Evolutionary conservation across 352 stramenopile genomes (phyloP).

Genomic region (Pythium phragmitis): DNA sequence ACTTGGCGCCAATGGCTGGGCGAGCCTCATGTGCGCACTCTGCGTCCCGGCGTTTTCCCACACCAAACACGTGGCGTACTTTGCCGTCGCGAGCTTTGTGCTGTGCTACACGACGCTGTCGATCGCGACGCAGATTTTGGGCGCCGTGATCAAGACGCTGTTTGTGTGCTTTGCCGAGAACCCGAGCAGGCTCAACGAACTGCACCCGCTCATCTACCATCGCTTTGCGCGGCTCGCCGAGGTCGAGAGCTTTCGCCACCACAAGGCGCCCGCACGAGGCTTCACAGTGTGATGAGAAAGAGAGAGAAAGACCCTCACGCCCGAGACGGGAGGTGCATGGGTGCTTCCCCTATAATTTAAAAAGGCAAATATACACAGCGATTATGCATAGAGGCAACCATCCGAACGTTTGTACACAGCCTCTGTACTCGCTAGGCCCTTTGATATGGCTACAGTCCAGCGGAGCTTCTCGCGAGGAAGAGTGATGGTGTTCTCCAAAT

Average conservation of each 20-base stretch:
- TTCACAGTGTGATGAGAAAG: constrained; percentile 3
- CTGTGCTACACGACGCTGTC: constrained; percentile 82
- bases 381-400: neutral
- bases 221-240: constrained; percentile 80
- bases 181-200: constrained; percentile 67
- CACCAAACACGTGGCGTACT: constrained; percentile 68
- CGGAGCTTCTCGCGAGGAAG: neutral
- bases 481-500: constrained; percentile 26
- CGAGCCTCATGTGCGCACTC: constrained; percentile 73
- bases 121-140: constrained; percentile 68
- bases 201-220: constrained; percentile 87
- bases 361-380: neutral
- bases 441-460: neutral
- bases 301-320: neutral
- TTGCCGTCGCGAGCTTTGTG: constrained; percentile 69
- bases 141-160: constrained; percentile 80
- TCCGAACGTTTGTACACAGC: too few species aligned
- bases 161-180: constrained; percentile 89
- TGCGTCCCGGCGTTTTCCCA: constrained; percentile 53
- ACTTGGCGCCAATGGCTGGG: constrained; percentile 73
- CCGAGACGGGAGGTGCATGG: neutral
- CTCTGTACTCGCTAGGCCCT: neutral
- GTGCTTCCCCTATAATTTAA: constrained; percentile 3
- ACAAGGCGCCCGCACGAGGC: constrained; percentile 39
- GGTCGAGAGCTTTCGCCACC: constrained; percentile 83